Base-by-base conservation (phyloP, 768 basidiomycete genomes). In the Candolleomyces eurysporus region DNA sequence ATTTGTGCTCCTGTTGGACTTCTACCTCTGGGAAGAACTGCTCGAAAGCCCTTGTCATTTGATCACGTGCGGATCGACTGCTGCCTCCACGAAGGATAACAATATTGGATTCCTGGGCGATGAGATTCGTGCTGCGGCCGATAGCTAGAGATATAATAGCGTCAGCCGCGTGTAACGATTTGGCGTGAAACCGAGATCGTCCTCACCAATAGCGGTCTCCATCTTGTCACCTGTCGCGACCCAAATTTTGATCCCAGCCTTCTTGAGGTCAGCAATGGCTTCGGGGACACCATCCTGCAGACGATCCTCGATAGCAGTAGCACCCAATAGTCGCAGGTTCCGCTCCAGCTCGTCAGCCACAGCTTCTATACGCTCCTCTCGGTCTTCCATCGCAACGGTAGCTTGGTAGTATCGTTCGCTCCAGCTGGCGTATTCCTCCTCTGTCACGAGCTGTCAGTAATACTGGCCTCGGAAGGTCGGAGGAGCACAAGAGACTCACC, bases 191-290 rank as follows among this genome's bases (percentile, higher is more conserved):
- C 3, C 19, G 52, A 45, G 59, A 1, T n/a, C 22, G 40, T 39
- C 72, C 80, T 39, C 65, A 91, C 91, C 91, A 45, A 97, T 94
- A 21, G 96, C 95, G 46, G 96, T 97, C 75, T 97, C 96, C 32
- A 98, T 83, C 75, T 98, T 98, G 78, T 98, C 96, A 19, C 96
- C 96, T 0, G 96, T 98, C 4, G 94, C 92, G 26, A 98, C 96
- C 96, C 96, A 98, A 57, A 98, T 79, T 75, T 96, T 98, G 77
- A 98, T 97, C 0, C 96, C 96, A 0, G 96, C 96, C 16, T 86
- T 82, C 75, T 97, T 98, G 13, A 99, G 81, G 68, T 98, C 94
- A 2, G 91, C 92, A 63, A 98, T 98, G 1, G 96, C 83, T 73
- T 98, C 96, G 8, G 96, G 96, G 1, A 98, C 96, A 53, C 96